Evolutionary conservation across 2,329 filamentous ascomycete species (phyloP), one percentile per base, ranked within the genome.

Genomic region (Cordyceps farinosa): DNA sequence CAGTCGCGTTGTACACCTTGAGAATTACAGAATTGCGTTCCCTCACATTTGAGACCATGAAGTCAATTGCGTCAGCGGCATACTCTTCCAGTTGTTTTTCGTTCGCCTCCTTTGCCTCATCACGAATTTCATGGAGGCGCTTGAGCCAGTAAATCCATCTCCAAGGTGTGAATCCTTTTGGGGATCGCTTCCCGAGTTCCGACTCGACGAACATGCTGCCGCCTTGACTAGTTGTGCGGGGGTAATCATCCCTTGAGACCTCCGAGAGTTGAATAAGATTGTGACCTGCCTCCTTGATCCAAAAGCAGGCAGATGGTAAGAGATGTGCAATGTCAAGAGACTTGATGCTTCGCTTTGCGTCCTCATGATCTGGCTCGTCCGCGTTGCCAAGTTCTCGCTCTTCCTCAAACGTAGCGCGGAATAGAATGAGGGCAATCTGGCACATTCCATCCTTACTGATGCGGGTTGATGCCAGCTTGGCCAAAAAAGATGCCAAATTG

Each of bases 331-430:
- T 55, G 22, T 40, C 38, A 27, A 64, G 62, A 32, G 42, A 29
- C 38, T n/a, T 32, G 30, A 60, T 52, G 32, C 22, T 32, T 34
- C 56, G 56, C 40, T 36, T 10, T 32, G 56, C 22, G 40, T 55
- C 56, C 44, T 55, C 27, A 34, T 56, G 36, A 44, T 53, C 57
- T 30, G 40, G 42, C 17, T 61, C 62, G 15, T 29, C 30, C 29
- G 44, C 42, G 48, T 2, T 61, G 32, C 56, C 34, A 38, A 61
- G 34, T n/a, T 59, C 34, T 40, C 56, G 50, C 30, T 29, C 42
- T 27, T 50, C 44, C 36, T 63, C 54, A 59, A 63, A 63, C n/a
- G 54, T 63, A 38, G 48, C n/a, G 32, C 53, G 36, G 44, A 63
- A 63, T 22, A 63, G 45, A 13, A 63, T 34, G 29, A 53, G 61